Evolutionary conservation across 768 basidiomycete genomes (phyloP), one percentile per base, ranked within the genome.

Genomic region (Candolleomyces aberdarensis): DNA sequence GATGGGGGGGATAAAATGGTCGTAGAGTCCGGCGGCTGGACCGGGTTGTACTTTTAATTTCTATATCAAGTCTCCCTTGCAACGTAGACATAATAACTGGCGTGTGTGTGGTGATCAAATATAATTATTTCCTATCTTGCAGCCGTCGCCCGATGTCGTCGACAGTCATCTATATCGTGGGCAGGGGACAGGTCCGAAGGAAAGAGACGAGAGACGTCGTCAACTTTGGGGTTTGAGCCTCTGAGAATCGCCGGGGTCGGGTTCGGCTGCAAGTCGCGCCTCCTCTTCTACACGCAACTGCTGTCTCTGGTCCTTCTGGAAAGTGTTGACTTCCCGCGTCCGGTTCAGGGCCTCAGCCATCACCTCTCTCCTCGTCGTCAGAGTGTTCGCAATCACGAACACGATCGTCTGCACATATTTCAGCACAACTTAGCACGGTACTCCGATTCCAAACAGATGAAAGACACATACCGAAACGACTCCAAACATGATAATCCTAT

Each of bases 401-500:
- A 69, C 59, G 19, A 69, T 62, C 14, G 67, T 70, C 72, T 69
- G 47, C 52, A 47, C 41, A 8, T 32, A 52, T 6, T 26, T 15
- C 22, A 52, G 13, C 26, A 26, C n/a, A 14, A 32, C 41, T 31
- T 19, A 60, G 46, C 31, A 56, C 46, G n/a, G 15, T 8, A 17
- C 22, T 56, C 20, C 31, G 43, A 52, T 0, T 22, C 19, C 6
- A 14, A 47, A 48, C 51, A 51, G 57, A 50, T 60, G 14, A 46
- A 65, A 63, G 55, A 7, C 20, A 71, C 78, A 62, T 65, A 89
- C 89, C 39, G 83, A 65, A 22, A 85, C 56, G 3, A 86, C 76
- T 8, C 81, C 81, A n/a, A 78, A 78, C 7, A 89, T 50, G 54
- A 91, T 82, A 14, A 86, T 61, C 43, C 80, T 72, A 66, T 90